Percentiles rank a stretch among this genome's conserved stretches.
Evolutionary conservation across 2,329 filamentous ascomycete species (phyloP).

Genomic region (Alternaria gansuensis): DNA sequence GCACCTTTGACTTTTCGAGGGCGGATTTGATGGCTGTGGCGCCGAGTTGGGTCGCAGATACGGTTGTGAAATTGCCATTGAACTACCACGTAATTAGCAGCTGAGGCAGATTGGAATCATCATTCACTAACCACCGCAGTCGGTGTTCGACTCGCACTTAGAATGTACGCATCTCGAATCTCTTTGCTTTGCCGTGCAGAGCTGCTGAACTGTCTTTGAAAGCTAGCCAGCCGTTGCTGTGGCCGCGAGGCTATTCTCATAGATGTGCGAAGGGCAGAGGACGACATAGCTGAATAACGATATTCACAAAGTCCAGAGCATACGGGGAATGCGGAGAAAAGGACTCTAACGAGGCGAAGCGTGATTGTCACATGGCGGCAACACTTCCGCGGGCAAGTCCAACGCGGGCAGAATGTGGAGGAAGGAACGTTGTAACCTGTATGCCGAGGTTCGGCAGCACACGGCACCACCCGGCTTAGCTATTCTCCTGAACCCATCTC

Average conservation of each 20-base stretch:
- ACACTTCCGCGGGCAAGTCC: constrained; percentile 27
- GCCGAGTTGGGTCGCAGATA: constrained; percentile 87
- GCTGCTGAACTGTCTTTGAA: constrained; percentile 52
- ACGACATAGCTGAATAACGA: constrained; percentile 40
- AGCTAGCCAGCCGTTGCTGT: constrained; percentile 49
- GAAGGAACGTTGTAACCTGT: constrained; percentile 8
- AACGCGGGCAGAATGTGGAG: constrained; percentile 43
- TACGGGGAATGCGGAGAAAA: constrained; percentile 21
- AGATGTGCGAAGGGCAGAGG: constrained; percentile 44
- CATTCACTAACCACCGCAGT: constrained; percentile 75
- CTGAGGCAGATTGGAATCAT: background rate
- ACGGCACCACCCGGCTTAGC: constrained; percentile 38
- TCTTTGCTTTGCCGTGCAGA: constrained; percentile 61
- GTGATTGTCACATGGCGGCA: constrained; percentile 46
- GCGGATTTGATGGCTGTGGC: constrained; percentile 92
- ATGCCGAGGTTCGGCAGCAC: constrained; percentile 44
- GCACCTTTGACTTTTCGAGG: constrained; percentile 83
- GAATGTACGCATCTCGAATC: constrained; percentile 90
- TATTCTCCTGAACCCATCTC: background rate
- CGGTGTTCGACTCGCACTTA: constrained; percentile 88
- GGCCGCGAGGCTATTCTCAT: constrained; percentile 49
- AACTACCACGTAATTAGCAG: constrained; percentile 67
- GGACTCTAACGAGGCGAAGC: constrained; percentile 37
- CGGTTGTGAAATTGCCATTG: constrained; percentile 86
- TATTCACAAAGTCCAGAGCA: background rate